These are phyloP conservation scores for Moesziomyces sp. DNA, from an alignment of 1,284 basidiomycete genomes.

Conservation along the genomic window DNA sequence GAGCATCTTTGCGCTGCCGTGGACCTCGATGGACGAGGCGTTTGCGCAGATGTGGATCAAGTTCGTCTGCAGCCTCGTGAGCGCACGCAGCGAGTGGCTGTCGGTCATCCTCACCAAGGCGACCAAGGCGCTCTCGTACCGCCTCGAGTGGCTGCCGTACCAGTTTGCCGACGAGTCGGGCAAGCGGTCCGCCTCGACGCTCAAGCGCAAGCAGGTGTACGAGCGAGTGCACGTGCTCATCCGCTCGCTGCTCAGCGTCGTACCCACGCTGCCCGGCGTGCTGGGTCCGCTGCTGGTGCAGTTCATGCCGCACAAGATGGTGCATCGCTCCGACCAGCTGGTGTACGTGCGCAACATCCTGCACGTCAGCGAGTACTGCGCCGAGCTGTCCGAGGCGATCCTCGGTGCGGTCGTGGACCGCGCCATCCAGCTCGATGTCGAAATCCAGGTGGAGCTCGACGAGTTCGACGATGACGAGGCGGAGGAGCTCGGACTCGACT, in stretches of 20 bases:
- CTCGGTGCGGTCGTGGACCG: constrained; percentile 87
- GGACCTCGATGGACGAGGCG: constrained; percentile 83
- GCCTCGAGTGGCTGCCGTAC: constrained; percentile 47
- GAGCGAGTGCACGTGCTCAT: constrained; percentile 87
- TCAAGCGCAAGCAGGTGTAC: constrained; percentile 79
- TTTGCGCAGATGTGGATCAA: constrained; percentile 71
- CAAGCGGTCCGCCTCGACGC: constrained; percentile 29
- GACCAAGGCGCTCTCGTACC: constrained; percentile 77
- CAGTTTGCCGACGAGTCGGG: constrained; percentile 38
- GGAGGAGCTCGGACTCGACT: constrained; percentile 68
- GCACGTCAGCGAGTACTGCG: constrained; percentile 85
- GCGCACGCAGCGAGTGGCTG: constrained; percentile 92
- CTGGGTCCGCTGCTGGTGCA: constrained; percentile 84
- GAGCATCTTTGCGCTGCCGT: constrained; percentile 86
- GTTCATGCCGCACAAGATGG: constrained; percentile 92
- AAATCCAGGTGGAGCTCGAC: constrained; percentile 94
- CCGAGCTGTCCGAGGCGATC: constrained; percentile 85
- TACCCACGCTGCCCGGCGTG: constrained; percentile 71
- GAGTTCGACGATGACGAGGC: constrained; percentile 76
- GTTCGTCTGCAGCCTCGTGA: constrained; percentile 90
- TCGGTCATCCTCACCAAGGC: constrained; percentile 83
- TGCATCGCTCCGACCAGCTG: constrained; percentile 81
- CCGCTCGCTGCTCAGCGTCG: constrained; percentile 82
- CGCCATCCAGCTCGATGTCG: constrained; percentile 94
- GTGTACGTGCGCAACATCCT: constrained; percentile 93